Evolutionary conservation across 805 yeast species (phyloP), one percentile per base, ranked within the genome.

Genomic region (Tanozyma kutaoensis): DNA sequence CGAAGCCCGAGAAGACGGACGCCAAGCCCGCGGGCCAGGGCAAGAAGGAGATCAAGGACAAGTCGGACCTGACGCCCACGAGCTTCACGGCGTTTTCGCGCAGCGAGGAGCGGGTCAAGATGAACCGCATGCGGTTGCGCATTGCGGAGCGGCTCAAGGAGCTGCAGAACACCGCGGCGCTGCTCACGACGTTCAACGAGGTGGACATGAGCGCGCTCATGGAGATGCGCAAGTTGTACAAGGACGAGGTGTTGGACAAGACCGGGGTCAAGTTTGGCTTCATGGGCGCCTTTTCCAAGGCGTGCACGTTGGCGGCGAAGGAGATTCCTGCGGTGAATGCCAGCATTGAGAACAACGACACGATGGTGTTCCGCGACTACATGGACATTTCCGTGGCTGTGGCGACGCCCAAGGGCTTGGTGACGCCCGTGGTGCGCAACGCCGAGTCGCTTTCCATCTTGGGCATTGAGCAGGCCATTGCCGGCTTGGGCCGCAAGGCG

Each of bases 51-150:
- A 13, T 24, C 21, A 30, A 34, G 25, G 13, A 32, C 10, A 24
- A 28, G 21, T 28, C 40, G 20, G 31, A 35, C 22, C 45, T 56
- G 24, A 61, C 66, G 22, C 43, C 68, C 20, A 41, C 46, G 16
- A 36, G 57, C 4, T 58, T 58, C 49, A 56, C 62, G 28, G 38
- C 45, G 27, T 82, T 81, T 49, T 68, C 91, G 32, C 80, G 98
- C 66, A 58, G 62, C 35, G 97, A 91, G 63, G 79, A 76, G 51
- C 73, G 85, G 54, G 93, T 91, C 38, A 88, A 88, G 69, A 88
- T 88, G 97, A 91, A 86, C 76, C 81, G 98, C 68, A 91, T 88
- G 97, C 79, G 98, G 65, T 61, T 82, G 62, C 82, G 98, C 70
- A 91, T 91, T 42, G 95, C 98, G 34, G 97, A 88, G 68, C 82